A percentile compares a stretch with the other conserved stretches of the same genome.
phyloP scores from a whole-genome alignment of 2,329 filamentous ascomycete genomes.

The Cordyceps farinosa region DNA sequence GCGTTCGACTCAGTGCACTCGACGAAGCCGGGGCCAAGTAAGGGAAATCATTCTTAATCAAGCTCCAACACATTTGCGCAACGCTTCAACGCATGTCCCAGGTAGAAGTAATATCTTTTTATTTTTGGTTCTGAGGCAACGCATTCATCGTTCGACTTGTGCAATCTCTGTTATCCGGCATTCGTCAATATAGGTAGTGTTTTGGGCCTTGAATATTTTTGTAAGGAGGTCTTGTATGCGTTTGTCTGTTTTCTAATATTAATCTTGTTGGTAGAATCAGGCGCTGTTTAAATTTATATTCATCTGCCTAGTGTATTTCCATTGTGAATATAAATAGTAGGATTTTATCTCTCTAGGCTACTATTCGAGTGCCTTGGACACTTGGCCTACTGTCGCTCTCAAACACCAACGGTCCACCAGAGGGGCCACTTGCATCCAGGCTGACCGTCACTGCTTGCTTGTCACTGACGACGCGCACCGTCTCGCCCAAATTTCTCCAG shows the following conservation, averaged over 20 bases:
- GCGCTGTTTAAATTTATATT: neutral
- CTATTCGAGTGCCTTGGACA: slow-evolving; percentile 4
- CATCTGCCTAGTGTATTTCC: neutral
- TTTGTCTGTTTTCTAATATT: slow-evolving; percentile 5
- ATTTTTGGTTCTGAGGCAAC: neutral
- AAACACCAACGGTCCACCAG: slow-evolving; percentile 63
- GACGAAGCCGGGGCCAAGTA: neutral
- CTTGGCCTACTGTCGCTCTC: slow-evolving; percentile 49
- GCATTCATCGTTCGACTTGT: neutral
- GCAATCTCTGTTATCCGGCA: neutral
- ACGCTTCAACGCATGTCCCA: neutral
- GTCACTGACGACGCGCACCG: slow-evolving; percentile 70
- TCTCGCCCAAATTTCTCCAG: slow-evolving; percentile 72
- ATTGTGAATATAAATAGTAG: neutral
- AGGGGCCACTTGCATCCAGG: slow-evolving; percentile 62
- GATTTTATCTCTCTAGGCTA: neutral
- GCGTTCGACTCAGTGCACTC: slow-evolving; percentile 24
- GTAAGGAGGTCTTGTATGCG: neutral
- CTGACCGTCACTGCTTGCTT: slow-evolving; percentile 69
- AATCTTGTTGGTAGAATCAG: neutral
- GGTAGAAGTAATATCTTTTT: neutral
- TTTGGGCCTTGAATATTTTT: neutral
- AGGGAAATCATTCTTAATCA: neutral
- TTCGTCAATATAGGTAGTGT: neutral
- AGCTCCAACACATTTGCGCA: neutral